Evolutionary conservation across 345 rosid species (phyloP), one percentile per base, ranked within the genome.

Genomic region (Populus alba): DNA sequence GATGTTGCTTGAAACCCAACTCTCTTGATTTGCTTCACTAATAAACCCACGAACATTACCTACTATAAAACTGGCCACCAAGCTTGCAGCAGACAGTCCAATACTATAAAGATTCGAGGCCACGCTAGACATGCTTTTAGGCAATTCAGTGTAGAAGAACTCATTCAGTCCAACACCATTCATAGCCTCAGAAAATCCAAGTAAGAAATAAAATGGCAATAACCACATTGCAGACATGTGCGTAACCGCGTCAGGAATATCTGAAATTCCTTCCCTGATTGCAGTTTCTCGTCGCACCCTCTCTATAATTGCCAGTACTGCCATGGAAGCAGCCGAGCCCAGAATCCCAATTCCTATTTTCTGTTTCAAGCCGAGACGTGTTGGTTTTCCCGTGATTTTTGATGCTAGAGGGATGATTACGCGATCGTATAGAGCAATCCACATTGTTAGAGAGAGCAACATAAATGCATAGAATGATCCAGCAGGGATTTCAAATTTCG

Each of bases 201-300:
- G 78, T 74, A 94, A 49, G 66, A 85, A 81, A 76, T 86, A 84
- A 38, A 88, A 91, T 39, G 94, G 97, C 25, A 88, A 84, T 0
- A 91, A 89, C 96, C 98, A 92, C 90, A 90, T 80, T 1, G 94
- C 98, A 7, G 98, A 94, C 88, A 92, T 90, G 73, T 71, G 39
- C 71, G 84, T 76, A 59, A 85, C 86, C 2, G 82, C 90, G 59
- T 10, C 49, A 1, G 90, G 83, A 66, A 81, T 81, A 85, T 86
- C 85, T 63, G 29, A 47, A 59, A 74, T 79, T 17, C 98, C 97
- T 77, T 90, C 89, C 35, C 35, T 76, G n/a, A 90, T 74, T 20
- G 98, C 97, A 74, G 72, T 86, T 69, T 75, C 86, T 75, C 96
- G 78, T 70, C 98, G 87, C 9, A 85, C 57, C 45, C 80, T 87